These are phyloP conservation scores for Penicillium nordicum DNA, from an alignment of 2,329 filamentous ascomycete genomes.

Conservation along the genomic window DNA sequence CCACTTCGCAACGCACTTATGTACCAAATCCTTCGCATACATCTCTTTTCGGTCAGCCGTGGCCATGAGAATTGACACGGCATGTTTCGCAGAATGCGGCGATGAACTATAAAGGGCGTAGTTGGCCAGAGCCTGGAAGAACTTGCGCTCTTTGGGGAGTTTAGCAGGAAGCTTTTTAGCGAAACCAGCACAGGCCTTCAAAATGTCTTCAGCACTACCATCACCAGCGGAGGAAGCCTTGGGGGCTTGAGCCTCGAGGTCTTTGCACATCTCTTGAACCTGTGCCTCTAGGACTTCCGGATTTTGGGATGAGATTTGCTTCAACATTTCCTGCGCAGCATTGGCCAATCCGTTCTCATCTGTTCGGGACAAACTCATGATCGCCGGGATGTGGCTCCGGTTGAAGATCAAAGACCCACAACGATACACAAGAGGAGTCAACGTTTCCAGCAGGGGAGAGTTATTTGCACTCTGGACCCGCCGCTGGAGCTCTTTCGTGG, in stretches of 20 bases:
- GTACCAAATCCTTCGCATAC: conserved; percentile 77
- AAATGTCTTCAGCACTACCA: conserved; percentile 73
- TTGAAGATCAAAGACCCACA: conserved; percentile 86
- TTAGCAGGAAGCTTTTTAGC: conserved; percentile 81
- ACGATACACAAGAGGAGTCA: conserved; percentile 79
- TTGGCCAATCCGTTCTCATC: conserved; percentile 74
- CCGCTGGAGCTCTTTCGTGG: conserved; percentile 84
- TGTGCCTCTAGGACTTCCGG: conserved; percentile 91
- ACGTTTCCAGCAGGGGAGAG: conserved; percentile 68
- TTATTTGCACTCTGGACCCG: conserved; percentile 66
- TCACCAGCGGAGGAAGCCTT: conserved; percentile 66
- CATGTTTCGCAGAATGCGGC: conserved; percentile 84
- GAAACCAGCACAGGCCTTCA: conserved; percentile 92
- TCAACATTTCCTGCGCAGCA: conserved; percentile 82
- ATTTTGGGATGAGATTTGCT: conserved; percentile 84
- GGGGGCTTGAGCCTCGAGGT: conserved; percentile 77
- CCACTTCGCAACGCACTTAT: conserved; percentile 71
- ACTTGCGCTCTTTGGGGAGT: conserved; percentile 75
- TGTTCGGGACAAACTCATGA: conserved; percentile 81
- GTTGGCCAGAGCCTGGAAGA: conserved; percentile 73
- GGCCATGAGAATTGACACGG: conserved; percentile 82
- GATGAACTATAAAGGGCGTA: conserved; percentile 82
- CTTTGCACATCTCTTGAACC: conserved; percentile 84
- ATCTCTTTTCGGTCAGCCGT: conserved; percentile 75
- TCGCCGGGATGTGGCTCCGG: conserved; percentile 84